Evolutionary conservation across 768 basidiomycete species (phyloP).

Genomic region (Lepiota brunneoincarnata): DNA sequence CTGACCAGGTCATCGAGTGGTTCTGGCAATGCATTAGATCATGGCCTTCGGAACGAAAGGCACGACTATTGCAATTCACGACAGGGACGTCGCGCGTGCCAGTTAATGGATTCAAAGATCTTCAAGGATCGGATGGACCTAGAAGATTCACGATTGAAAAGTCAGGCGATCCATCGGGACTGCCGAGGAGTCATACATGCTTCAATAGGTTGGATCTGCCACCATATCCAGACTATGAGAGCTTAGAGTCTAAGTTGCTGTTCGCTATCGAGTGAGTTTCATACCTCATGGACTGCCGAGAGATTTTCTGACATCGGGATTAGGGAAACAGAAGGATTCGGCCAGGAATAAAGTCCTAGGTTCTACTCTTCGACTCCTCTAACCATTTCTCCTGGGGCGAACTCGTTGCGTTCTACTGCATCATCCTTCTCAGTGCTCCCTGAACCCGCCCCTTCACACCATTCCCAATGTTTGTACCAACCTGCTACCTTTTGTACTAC

Average conservation of each 20-base stretch:
- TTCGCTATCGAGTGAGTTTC: conserved; percentile 76
- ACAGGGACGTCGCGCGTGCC: conserved; percentile 84
- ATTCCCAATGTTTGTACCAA: too few relatives aligned
- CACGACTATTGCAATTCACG: conserved; percentile 83
- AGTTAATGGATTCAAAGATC: conserved; percentile 92
- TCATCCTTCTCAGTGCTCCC: too few relatives aligned
- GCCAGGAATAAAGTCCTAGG: conserved; percentile 46
- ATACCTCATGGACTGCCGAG: neutral
- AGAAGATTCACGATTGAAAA: conserved; percentile 94
- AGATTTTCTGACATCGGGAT: neutral
- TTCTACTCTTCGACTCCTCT: neutral
- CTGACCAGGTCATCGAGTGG: conserved; percentile 89
- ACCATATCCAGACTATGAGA: conserved; percentile 86
- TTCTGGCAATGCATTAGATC: conserved; percentile 92
- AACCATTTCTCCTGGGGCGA: neutral
- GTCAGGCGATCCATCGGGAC: conserved; percentile 81
- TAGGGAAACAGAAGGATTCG: conserved; percentile 80
- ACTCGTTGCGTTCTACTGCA: neutral
- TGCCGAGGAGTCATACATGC: conserved; percentile 92
- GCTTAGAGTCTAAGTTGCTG: conserved; percentile 79
- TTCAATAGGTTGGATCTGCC: conserved; percentile 90
- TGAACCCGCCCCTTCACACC: too few relatives aligned
- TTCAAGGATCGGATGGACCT: conserved; percentile 92
- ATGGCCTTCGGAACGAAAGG: conserved; percentile 89
- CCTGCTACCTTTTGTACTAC: too few relatives aligned